Evolutionary conservation across 371 early-diverging fungal genomes (phyloP), one percentile per base, ranked within the genome.

Genomic region (Entomophthora muscae): DNA sequence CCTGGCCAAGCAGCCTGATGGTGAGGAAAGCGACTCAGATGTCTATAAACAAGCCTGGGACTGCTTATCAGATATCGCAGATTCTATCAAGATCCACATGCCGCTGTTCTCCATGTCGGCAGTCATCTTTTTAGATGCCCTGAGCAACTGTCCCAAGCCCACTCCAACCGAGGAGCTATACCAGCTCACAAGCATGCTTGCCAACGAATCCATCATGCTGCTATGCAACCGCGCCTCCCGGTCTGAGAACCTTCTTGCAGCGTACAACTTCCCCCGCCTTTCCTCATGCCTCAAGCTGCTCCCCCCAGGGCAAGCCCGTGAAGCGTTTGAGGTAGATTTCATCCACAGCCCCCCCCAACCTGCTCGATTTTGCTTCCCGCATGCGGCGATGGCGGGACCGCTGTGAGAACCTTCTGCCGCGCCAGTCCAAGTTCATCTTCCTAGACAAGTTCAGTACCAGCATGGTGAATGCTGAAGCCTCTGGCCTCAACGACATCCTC

Each of bases 401-500:
- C 62, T 85, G 95, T 71, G 91, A 93, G 65, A 83, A 78, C 32
- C 78, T 89, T 63, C 71, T 96, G 66, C 87, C 89, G 65, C 76
- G 79, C 59, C 83, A 89, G 27, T 91, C 94, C 22, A 73, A 81
- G n/a, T 77, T 77, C 51, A 90, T 85, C 65, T 82, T 85, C 67
- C 74, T 95, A 17, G 93, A 94, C 70, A 78, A 85, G 26, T 85
- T 86, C 66, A 86, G 87, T 32, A 90, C 86, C 57, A 93, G 93
- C 74, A 73, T 98, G 60, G 93, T 89, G 1, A 98, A 98, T 67
- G 96, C 97, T 76, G 95, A 97, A 70, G 91, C 94, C 72, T 89
- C 91, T 64, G 91, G 90, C 72, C 95, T 95, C 68, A 96, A 96
- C 68, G 97, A 98, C 67, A 86, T 98, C 2, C 95, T 97, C 64